Evolutionary conservation across 345 rosid genomes (phyloP), one percentile per base, ranked within the genome.

Genomic region (Moringa oleifera): DNA sequence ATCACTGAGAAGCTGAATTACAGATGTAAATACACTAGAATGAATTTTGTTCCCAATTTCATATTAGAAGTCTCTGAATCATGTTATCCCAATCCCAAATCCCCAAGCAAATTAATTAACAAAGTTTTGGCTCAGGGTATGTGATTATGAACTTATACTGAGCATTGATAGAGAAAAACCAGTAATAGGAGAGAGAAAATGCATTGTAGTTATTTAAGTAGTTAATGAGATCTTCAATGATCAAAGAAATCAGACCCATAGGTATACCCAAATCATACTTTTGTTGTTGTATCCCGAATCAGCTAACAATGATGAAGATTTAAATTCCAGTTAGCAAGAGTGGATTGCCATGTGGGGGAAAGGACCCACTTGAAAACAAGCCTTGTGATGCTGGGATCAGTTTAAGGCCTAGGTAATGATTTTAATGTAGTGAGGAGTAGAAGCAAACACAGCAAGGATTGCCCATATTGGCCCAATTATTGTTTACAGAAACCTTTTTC

Each of bases 381-480:
- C 51, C 51, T 53, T 45, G 53, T 41, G 25, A 18, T 45, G 67
- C 59, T 15, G 68, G 67, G 64, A 66, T 67, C 28, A n/a, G 58
- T 25, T 51, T 46, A 58, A 25, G 66, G 59, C 22, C 54, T 65
- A 64, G 18, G 75, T 76, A 71, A 75, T 77, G 81, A 81, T 84
- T 75, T 77, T 66, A 66, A 57, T 78, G 77, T 68, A 55, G 74
- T 65, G 73, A 81, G 70, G 63, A 68, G 79, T 68, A 68, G 83
- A 80, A 76, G 85, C 81, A 70, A 84, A 80, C 72, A 76, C 85
- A 72, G 83, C 86, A 66, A 79, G 80, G 77, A 84, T 72, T 71
- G 78, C 71, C 79, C 67, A 62, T 61, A 62, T 62, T 64, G 63
- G 63, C 19, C 50, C 74, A 66, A 70, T 77, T 70, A 73, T 73